A percentile compares a stretch with the other conserved stretches of the same genome.
Conservation (phyloP, 1,284 basidiomycete genomes). For the Anthracocystis setariae region DNA sequence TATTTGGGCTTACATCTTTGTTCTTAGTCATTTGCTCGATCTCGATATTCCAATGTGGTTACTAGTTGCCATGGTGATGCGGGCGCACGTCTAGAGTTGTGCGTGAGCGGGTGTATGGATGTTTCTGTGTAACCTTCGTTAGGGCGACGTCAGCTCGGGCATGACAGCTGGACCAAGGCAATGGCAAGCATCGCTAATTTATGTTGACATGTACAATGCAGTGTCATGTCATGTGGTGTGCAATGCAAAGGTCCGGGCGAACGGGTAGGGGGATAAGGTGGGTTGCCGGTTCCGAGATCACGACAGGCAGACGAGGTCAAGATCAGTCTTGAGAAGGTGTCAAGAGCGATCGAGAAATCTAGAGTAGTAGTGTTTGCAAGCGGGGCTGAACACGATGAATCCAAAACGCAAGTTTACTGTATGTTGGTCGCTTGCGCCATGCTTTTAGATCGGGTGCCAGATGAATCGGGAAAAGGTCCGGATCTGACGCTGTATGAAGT, state of each 20-base stretch:
- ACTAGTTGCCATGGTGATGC: not conserved
- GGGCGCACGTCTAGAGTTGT: too few species aligned
- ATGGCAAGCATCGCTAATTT: constrained; percentile 6
- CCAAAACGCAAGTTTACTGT: too few species aligned
- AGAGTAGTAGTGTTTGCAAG: too few species aligned
- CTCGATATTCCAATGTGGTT: constrained; percentile 1
- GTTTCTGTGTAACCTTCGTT: not conserved
- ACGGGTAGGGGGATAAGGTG: not conserved
- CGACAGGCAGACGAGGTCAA: constrained; percentile 18
- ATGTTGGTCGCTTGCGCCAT: too few species aligned
- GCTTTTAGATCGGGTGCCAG: too few species aligned
- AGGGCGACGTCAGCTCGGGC: not conserved
- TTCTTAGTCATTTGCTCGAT: constrained; percentile 2
- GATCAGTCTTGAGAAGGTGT: too few species aligned
- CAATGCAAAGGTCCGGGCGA: constrained; percentile 13
- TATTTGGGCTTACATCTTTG: not conserved
- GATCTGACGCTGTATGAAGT: too few species aligned
- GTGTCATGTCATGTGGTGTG: constrained; percentile 17
- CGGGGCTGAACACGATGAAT: too few species aligned
- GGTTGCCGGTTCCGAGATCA: not conserved
- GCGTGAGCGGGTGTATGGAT: not conserved
- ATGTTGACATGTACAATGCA: constrained; percentile 1
- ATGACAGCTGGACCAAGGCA: constrained; percentile 7
- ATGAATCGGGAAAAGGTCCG: too few species aligned
- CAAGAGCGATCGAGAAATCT: too few species aligned